phyloP scores from a whole-genome alignment of 177 flowering plant species.

The Vitis hybrid region DNA sequence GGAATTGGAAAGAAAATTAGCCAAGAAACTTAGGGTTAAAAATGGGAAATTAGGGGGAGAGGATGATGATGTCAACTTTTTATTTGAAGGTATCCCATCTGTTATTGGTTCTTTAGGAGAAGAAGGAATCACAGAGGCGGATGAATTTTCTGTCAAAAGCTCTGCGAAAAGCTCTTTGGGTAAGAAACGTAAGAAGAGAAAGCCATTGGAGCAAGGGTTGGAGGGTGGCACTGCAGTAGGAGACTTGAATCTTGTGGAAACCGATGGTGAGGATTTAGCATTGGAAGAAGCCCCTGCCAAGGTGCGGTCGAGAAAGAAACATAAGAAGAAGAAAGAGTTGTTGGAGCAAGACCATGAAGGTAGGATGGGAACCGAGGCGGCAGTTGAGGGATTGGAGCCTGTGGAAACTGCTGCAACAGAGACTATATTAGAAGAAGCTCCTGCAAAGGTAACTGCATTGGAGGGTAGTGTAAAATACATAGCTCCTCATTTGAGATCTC shows the following conservation, averaged over 20 bases:
- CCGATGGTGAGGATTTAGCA: not conserved
- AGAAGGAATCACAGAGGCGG: conserved; percentile 15
- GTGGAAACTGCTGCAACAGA: conserved; percentile 10
- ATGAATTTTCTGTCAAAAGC: conserved; percentile 12
- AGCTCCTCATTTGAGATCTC: conserved; percentile 77
- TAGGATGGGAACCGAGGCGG: not conserved
- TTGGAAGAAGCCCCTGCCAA: conserved; percentile 4
- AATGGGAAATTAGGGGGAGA: conserved; percentile 55
- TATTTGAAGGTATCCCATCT: conserved; percentile 58
- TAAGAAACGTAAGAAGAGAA: conserved; percentile 26
- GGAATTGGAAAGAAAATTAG: conserved; percentile 68
- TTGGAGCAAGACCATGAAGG: too few relatives aligned
- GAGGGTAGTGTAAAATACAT: conserved; percentile 48
- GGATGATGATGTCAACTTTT: conserved; percentile 56
- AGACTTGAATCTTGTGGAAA: not conserved
- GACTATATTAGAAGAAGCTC: conserved; percentile 21
- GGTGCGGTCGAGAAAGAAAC: too few relatives aligned
- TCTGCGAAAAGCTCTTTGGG: conserved; percentile 8
- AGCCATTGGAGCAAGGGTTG: conserved; percentile 7
- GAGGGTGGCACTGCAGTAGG: not conserved
- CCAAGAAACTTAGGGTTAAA: conserved; percentile 82
- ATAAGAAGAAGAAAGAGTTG: too few relatives aligned
- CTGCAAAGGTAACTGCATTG: conserved; percentile 8
- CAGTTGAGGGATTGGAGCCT: conserved; percentile 15
- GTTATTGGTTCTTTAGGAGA: conserved; percentile 25